Percentiles rank a stretch among this genome's conserved stretches.
Conservation (phyloP, 2,329 filamentous ascomycete genomes). For the Scedosporium aurantiacum region DNA sequence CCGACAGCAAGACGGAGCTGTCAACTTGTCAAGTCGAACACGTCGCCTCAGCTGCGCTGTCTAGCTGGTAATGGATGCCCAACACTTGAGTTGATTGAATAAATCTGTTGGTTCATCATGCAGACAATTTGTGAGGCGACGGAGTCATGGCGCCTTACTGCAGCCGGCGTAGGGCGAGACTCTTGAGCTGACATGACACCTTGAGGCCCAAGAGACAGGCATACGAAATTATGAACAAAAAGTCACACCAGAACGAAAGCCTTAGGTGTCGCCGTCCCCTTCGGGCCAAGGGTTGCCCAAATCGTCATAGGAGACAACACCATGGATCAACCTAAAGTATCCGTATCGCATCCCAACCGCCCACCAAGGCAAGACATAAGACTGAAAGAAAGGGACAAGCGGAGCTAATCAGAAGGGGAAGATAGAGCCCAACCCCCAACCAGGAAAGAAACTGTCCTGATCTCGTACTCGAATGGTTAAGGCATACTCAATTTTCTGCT, state of each 20-base stretch:
- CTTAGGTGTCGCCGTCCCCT: not conserved
- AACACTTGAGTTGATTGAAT: not conserved
- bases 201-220: not conserved
- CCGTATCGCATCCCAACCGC: not conserved
- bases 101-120: not conserved
- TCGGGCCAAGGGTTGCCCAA: not conserved
- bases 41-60: not conserved
- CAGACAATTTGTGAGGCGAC: not conserved
- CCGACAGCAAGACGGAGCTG: not conserved
- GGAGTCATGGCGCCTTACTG: not conserved
- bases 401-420: not conserved
- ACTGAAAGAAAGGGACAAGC: not conserved
- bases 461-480: no score
- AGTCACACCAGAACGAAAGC: not conserved
- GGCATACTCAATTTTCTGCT: no score
- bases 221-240: not conserved
- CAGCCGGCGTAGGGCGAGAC: not conserved
- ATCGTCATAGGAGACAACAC: not conserved
- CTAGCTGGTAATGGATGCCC: not conserved
- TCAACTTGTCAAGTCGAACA: not conserved
- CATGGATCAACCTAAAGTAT: not conserved
- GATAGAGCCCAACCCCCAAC: not conserved
- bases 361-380: not conserved
- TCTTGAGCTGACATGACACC: not conserved
- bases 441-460: no score